phyloP scores from a whole-genome alignment of 2,329 filamentous ascomycete genomes.

The Paraphaeosphaeria minitans region DNA sequence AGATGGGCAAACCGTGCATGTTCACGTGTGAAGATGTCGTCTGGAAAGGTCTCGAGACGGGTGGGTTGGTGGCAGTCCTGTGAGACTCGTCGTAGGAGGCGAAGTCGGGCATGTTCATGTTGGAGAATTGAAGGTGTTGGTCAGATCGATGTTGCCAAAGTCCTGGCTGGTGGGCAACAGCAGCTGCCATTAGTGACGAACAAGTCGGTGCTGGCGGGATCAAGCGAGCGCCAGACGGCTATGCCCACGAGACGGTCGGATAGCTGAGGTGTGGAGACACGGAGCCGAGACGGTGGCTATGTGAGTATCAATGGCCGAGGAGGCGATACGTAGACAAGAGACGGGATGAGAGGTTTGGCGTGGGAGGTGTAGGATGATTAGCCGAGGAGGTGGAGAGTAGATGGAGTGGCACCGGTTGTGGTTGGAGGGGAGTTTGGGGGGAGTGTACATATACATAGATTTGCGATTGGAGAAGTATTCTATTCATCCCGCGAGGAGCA shows the following conservation, averaged over 20 bases:
- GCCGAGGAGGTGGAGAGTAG: constrained; percentile 32
- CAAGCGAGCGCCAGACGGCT: constrained; percentile 27
- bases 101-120: constrained; percentile 38
- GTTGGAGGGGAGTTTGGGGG: constrained; percentile 38
- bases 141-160: constrained; percentile 44
- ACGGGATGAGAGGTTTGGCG: constrained; percentile 30
- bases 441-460: constrained; percentile 42
- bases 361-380: constrained; percentile 35
- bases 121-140: constrained; percentile 34
- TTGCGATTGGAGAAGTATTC: constrained; percentile 30
- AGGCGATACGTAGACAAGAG: constrained; percentile 24
- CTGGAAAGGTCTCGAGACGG: constrained; percentile 37
- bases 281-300: constrained; percentile 30
- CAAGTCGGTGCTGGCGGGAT: constrained; percentile 23
- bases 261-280: constrained; percentile 23
- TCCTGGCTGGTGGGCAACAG: constrained; percentile 43
- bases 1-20: constrained; percentile 42
- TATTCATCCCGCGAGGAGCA: constrained; percentile 39
- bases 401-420: constrained; percentile 29
- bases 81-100: constrained; percentile 37
- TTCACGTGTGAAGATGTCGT: constrained; percentile 40
- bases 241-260: constrained; percentile 23
- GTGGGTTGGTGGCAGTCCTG: constrained; percentile 29
- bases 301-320: constrained; percentile 27
- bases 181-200: constrained; percentile 43